Evolutionary conservation across 1,284 basidiomycete genomes (phyloP).

Genomic region (Trichosporon ovoides): DNA sequence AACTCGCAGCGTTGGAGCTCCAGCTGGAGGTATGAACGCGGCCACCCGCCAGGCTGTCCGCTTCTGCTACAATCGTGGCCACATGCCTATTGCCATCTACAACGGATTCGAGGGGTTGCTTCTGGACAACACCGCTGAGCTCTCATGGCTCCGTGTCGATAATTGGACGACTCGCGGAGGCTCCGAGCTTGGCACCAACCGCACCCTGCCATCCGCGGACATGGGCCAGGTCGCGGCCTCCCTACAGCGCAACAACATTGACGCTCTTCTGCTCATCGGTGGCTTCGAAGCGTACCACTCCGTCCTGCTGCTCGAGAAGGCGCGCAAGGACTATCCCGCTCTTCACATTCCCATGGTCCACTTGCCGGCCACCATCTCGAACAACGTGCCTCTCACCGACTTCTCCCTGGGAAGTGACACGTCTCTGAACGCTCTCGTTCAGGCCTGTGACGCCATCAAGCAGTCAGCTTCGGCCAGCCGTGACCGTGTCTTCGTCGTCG

Average conservation of each 20-base stretch:
- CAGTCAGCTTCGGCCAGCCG: conserved; percentile 93
- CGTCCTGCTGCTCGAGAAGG: conserved; percentile 71
- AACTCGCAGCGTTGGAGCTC: conserved; percentile 74
- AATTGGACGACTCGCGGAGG: conserved; percentile 94
- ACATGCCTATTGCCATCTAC: conserved; percentile 82
- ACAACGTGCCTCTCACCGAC: conserved; percentile 96
- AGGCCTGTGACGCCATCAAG: conserved; percentile 96
- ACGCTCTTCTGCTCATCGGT: conserved; percentile 83
- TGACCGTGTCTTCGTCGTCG: conserved; percentile 94
- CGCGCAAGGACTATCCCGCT: conserved; percentile 73
- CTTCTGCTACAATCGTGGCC: conserved; percentile 87
- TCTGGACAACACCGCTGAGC: conserved; percentile 76
- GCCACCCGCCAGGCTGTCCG: conserved; percentile 90
- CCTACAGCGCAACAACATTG: conserved; percentile 78
- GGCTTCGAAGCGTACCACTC: conserved; percentile 92
- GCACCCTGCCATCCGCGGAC: conserved; percentile 75
- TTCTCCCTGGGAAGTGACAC: conserved; percentile 94
- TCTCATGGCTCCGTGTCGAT: conserved; percentile 96
- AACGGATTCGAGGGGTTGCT: conserved; percentile 94
- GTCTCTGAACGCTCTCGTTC: conserved; percentile 91
- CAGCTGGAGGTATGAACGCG: conserved; percentile 98
- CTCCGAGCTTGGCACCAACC: conserved; percentile 97
- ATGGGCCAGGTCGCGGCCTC: conserved; percentile 80
- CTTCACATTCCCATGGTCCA: conserved; percentile 93
- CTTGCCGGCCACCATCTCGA: conserved; percentile 90